Evolutionary conservation across 1,284 basidiomycete species (phyloP).

Genomic region (Peniophora sp.): DNA sequence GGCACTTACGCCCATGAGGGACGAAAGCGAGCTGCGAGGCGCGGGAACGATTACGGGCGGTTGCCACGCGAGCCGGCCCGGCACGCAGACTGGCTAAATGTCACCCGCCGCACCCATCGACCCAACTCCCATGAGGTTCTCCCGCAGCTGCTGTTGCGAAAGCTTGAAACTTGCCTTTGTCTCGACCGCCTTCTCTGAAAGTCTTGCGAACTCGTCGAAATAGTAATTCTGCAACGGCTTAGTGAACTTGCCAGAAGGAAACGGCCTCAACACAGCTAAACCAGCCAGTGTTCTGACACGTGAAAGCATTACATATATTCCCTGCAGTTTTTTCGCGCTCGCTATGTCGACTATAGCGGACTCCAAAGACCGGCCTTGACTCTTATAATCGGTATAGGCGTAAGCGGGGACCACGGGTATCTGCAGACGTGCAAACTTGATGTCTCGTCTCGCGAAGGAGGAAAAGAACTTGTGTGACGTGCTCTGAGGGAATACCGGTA

Average conservation of each 20-base stretch:
- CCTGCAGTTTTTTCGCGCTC: conserved; percentile 7
- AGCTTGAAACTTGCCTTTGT: too few species aligned
- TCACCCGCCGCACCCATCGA: too few species aligned
- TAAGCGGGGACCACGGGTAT: conserved; percentile 18
- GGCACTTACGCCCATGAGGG: too few species aligned
- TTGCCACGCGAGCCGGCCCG: too few species aligned
- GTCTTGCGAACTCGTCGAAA: too few species aligned
- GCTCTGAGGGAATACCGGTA: background rate
- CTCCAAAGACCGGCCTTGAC: conserved; percentile 17
- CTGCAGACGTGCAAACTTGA: conserved; percentile 11
- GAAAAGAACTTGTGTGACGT: background rate
- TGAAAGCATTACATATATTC: conserved; percentile 18
- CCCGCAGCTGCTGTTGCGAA: too few species aligned
- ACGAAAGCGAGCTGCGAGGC: too few species aligned
- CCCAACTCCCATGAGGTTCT: too few species aligned
- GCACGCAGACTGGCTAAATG: too few species aligned
- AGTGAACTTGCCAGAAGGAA: background rate
- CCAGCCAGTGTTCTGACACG: conserved; percentile 4
- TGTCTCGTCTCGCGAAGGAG: background rate
- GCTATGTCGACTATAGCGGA: conserved; percentile 16
- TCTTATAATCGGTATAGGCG: conserved; percentile 20
- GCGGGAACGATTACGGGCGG: too few species aligned
- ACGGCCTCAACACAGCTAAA: background rate
- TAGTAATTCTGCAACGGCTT: too few species aligned
- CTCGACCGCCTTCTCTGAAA: too few species aligned